Percentiles rank a stretch among this genome's conserved stretches.
Evolutionary conservation across 2,329 filamentous ascomycete species (phyloP).

Genomic region (Aspergillus pseudoglaucus): DNA sequence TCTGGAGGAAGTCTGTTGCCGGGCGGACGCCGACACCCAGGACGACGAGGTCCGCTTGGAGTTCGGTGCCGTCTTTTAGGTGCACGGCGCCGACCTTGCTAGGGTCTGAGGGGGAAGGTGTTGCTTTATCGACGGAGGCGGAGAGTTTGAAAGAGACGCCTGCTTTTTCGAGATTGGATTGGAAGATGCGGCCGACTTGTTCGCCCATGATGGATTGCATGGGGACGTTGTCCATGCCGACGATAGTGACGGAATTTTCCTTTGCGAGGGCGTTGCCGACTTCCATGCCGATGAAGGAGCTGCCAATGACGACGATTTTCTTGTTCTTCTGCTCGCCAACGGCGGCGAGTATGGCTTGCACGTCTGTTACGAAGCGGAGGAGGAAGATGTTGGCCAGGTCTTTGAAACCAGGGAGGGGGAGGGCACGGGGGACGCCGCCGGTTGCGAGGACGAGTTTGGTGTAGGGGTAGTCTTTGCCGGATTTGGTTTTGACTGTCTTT

Average conservation of each 20-base stretch:
- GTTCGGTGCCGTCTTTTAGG: conserved; percentile 76
- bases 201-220: conserved; percentile 80
- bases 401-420: conserved; percentile 81
- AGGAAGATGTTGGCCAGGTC: conserved; percentile 81
- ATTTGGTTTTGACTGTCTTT: conserved; percentile 69
- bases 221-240: conserved; percentile 82
- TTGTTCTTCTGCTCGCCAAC: conserved; percentile 70
- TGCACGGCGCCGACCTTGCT: conserved; percentile 71
- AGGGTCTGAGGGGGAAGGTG: conserved; percentile 60
- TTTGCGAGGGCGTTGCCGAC: conserved; percentile 75
- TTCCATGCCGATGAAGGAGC: conserved; percentile 97
- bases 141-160: conserved; percentile 84
- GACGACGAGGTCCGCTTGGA: conserved; percentile 85
- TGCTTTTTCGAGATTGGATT: conserved; percentile 70
- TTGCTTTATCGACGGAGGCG: conserved; percentile 75
- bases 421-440: conserved; percentile 66
- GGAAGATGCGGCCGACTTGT: conserved; percentile 73
- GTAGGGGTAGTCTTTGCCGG: conserved; percentile 66
- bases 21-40: conserved; percentile 85
- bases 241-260: conserved; percentile 75
- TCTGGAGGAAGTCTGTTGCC: conserved; percentile 72
- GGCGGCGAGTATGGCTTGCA: conserved; percentile 68
- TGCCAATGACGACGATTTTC: conserved; percentile 87
- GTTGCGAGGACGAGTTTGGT: conserved; percentile 86
- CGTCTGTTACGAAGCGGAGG: conserved; percentile 69